Percentiles rank a stretch among this genome's conserved stretches.
These are phyloP conservation scores for Lasiodiplodia hormozganensis DNA, from an alignment of 2,329 filamentous ascomycete species.

Conservation along the genomic window DNA sequence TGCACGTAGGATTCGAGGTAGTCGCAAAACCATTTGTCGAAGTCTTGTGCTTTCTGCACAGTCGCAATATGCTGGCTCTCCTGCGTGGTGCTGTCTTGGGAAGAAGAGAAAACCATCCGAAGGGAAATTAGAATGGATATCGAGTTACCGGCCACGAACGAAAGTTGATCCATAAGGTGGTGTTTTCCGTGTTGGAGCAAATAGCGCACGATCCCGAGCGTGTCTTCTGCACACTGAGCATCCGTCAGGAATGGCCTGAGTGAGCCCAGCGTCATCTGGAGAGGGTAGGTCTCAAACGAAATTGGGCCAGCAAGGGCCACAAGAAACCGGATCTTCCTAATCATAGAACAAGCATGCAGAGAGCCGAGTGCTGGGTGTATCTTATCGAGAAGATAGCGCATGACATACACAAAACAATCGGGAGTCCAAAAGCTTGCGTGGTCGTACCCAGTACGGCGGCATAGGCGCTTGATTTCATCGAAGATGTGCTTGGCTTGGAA, in stretches of 20 bases:
- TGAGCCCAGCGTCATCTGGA: conserved; percentile 89
- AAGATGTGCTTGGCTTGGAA: conserved; percentile 81
- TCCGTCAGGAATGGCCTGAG: conserved; percentile 81
- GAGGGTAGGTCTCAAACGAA: conserved; percentile 78
- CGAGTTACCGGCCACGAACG: conserved; percentile 81
- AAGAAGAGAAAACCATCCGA: conserved; percentile 74
- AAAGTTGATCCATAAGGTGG: conserved; percentile 70
- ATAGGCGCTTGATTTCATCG: conserved; percentile 79
- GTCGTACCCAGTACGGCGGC: conserved; percentile 72
- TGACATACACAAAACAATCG: conserved; percentile 74
- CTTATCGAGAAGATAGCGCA: conserved; percentile 78
- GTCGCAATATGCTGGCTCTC: conserved; percentile 82
- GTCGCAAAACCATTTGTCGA: conserved; percentile 78
- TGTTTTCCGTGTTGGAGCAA: conserved; percentile 71
- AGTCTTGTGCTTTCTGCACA: conserved; percentile 74
- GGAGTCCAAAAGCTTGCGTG: conserved; percentile 75
- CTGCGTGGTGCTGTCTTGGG: conserved; percentile 80
- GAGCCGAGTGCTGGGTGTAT: conserved; percentile 85
- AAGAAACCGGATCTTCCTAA: conserved; percentile 84
- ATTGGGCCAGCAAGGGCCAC: conserved; percentile 77
- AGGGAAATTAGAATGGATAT: conserved; percentile 82
- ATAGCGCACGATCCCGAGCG: conserved; percentile 85
- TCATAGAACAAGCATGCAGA: conserved; percentile 82
- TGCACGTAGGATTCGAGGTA: conserved; percentile 66
- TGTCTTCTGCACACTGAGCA: conserved; percentile 87